phyloP scores from a whole-genome alignment of 352 stramenopile genomes.

The Phytophthora ramorum region DNA sequence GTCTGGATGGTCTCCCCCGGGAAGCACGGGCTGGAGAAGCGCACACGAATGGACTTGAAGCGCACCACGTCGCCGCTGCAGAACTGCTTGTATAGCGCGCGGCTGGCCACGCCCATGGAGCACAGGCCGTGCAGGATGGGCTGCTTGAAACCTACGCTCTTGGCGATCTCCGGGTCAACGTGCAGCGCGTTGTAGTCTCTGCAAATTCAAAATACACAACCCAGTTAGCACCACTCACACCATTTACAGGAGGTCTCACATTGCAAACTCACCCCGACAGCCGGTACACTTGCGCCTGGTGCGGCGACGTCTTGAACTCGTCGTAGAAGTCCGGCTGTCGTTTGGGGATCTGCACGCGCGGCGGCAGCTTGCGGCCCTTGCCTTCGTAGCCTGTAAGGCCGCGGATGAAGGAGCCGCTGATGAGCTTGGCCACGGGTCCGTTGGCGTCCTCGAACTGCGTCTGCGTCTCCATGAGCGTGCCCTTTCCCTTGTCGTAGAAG shows the following conservation, averaged over 20 bases:
- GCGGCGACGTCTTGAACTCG: constrained; percentile 70
- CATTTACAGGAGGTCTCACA: background rate
- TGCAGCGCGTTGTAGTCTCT: constrained; percentile 96
- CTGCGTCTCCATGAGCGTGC: constrained; percentile 87
- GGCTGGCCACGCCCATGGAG: constrained; percentile 89
- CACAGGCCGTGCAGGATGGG: constrained; percentile 95
- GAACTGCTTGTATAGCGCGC: constrained; percentile 83
- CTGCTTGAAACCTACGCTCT: constrained; percentile 76
- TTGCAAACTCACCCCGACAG: constrained; percentile 79
- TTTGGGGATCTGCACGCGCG: constrained; percentile 79
- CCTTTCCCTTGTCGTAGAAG: constrained; percentile 86
- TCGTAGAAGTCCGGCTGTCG: constrained; percentile 68
- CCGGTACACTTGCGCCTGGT: constrained; percentile 93
- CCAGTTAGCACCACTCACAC: background rate
- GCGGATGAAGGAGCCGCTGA: constrained; percentile 86
- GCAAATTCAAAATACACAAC: constrained; percentile 1
- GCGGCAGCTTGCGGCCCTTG: constrained; percentile 65
- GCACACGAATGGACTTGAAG: constrained; percentile 90
- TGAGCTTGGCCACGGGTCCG: constrained; percentile 69
- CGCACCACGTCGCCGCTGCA: constrained; percentile 66
- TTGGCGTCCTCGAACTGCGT: constrained; percentile 78
- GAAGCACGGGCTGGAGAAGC: constrained; percentile 88
- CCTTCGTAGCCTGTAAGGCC: constrained; percentile 81
- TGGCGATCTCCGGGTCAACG: constrained; percentile 88
- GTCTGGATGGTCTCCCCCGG: constrained; percentile 90